Evolutionary conservation across 164 flowering plant species (phyloP).

Genomic region (Annona cherimola): DNA sequence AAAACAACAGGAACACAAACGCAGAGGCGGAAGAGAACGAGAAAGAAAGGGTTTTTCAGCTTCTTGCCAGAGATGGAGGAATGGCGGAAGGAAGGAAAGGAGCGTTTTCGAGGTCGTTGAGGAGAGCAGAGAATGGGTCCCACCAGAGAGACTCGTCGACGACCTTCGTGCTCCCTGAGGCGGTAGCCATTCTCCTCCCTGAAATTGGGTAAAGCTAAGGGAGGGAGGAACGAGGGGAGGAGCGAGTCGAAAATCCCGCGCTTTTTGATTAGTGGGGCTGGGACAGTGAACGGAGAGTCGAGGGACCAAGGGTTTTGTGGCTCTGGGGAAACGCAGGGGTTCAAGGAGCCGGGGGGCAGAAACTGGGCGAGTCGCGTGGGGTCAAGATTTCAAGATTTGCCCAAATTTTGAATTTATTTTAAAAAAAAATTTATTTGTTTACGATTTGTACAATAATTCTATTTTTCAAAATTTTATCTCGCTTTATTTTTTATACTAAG

Average conservation of each 20-base stretch:
- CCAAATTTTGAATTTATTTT: no score
- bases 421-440: no score
- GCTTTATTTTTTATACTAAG: no score
- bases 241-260: not conserved
- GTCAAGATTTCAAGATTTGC: no score
- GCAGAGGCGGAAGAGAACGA: not conserved
- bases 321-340: no score
- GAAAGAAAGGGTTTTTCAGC: slow-evolving; percentile 3
- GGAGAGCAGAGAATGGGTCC: slow-evolving; percentile 63
- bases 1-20: not conserved
- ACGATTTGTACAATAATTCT: no score
- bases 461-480: no score
- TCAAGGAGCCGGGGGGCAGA: no score
- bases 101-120: slow-evolving; percentile 63
- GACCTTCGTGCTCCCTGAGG: slow-evolving; percentile 24
- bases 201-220: not conserved
- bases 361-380: no score
- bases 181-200: not conserved
- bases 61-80: slow-evolving; percentile 48
- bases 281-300: not conserved
- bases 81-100: slow-evolving; percentile 32
- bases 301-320: not conserved
- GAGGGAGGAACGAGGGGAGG: not conserved
- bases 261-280: not conserved
- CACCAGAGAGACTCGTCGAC: slow-evolving; percentile 86